phyloP scores from a whole-genome alignment of 345 rosid genomes.

The Eutrema japonicum region DNA sequence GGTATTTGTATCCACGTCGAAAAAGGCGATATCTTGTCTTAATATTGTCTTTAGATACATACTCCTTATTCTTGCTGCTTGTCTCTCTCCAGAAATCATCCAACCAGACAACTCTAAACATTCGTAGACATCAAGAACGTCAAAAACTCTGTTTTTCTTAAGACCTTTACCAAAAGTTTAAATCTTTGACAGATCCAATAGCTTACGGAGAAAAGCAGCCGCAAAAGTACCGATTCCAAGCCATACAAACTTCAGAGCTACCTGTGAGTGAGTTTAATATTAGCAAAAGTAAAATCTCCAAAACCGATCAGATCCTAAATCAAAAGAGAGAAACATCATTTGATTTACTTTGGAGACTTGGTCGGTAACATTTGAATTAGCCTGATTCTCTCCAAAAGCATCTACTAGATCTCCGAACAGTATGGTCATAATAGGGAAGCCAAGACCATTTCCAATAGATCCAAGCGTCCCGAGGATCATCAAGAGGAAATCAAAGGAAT shows the following conservation, averaged over 20 bases:
- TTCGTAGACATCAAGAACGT: constrained; percentile 22
- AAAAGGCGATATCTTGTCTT: constrained; percentile 82
- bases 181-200: constrained; percentile 1
- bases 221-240: constrained; percentile 68
- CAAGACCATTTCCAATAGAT: constrained; percentile 69
- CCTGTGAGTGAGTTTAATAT: constrained; percentile 45
- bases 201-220: constrained; percentile 82
- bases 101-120: constrained; percentile 77
- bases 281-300: constrained; percentile 8
- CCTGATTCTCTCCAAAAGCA: constrained; percentile 73
- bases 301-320: neutral
- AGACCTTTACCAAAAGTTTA: neutral
- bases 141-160: constrained; percentile 6
- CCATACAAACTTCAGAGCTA: constrained; percentile 74
- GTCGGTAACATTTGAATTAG: constrained; percentile 38
- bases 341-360: constrained; percentile 63
- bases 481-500: constrained; percentile 59
- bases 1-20: constrained; percentile 77
- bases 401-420: constrained; percentile 68
- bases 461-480: constrained; percentile 76
- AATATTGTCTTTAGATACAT: constrained; percentile 74
- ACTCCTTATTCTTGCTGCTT: constrained; percentile 72
- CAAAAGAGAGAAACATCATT: constrained; percentile 6
- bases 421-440: constrained; percentile 77
- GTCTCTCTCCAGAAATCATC: constrained; percentile 93